A percentile compares a stretch with the other conserved stretches of the same genome.
These are phyloP conservation scores for Aegilops bicornis DNA, from an alignment of 176 grass and related monocot genomes.

Conservation along the genomic window DNA sequence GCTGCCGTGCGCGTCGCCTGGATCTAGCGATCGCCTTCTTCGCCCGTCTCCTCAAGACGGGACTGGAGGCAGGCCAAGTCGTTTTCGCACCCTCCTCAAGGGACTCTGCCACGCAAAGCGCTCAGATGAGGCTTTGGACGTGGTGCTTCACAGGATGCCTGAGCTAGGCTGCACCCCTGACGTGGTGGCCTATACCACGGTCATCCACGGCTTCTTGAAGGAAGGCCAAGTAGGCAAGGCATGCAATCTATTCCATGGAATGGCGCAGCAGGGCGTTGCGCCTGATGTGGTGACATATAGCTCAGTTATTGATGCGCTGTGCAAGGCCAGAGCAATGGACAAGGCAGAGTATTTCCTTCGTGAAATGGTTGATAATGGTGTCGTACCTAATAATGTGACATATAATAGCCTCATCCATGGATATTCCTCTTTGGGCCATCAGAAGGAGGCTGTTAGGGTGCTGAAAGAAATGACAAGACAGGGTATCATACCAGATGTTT, in stretches of 20 bases:
- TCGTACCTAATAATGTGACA: neutral
- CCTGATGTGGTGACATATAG: too few species aligned
- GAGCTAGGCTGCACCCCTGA: neutral
- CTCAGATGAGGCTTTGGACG: neutral
- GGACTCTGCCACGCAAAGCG: neutral
- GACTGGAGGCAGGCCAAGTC: neutral
- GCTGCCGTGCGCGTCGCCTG: neutral
- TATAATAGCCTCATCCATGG: neutral
- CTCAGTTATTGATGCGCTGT: too few species aligned
- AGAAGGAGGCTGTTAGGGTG: neutral
- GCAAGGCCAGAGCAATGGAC: too few species aligned
- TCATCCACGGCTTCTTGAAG: too few species aligned
- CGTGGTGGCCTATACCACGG: too few species aligned
- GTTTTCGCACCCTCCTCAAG: neutral
- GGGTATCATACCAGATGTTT: neutral
- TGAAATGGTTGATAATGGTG: neutral
- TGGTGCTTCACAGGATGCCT: neutral
- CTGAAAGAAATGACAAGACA: neutral
- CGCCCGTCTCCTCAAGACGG: neutral
- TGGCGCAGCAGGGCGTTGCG: too few species aligned
- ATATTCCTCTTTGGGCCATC: neutral
- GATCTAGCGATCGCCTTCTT: neutral
- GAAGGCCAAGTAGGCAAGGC: too few species aligned
- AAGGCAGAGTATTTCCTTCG: neutral
- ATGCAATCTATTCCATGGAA: too few species aligned